Conservation (phyloP, 495 filamentous ascomycete species). For the Sabuloglossum arenarium region DNA sequence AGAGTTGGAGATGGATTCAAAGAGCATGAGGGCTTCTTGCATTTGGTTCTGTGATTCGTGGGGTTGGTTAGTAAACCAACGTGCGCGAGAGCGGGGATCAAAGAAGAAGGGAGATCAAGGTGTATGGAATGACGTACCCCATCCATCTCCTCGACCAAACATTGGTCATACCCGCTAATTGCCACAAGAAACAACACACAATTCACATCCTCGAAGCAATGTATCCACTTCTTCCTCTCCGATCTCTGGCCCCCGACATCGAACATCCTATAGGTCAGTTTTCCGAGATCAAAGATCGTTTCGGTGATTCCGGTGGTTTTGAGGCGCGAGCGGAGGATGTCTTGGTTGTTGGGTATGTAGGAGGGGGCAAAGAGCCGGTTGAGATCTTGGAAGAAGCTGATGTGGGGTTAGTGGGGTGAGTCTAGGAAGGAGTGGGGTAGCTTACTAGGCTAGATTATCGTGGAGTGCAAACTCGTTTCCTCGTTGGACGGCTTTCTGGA, state of each 20-base stretch:
- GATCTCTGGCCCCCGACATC: slow-evolving; percentile 95
- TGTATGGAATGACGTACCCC: slow-evolving; percentile 38
- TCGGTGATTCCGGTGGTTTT: slow-evolving; percentile 95
- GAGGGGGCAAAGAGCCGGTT: slow-evolving; percentile 68
- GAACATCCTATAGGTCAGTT: slow-evolving; percentile 96
- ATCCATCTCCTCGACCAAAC: slow-evolving; percentile 90
- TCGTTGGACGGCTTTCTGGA: slow-evolving; percentile 66
- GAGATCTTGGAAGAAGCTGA: slow-evolving; percentile 79
- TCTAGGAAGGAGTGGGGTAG: slow-evolving; percentile 6
- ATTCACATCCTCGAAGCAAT: slow-evolving; percentile 96
- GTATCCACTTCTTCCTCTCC: slow-evolving; percentile 98
- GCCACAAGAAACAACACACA: slow-evolving; percentile 87
- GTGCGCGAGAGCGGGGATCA: neutral
- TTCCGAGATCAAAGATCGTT: slow-evolving; percentile 83
- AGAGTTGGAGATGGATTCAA: slow-evolving; percentile 91
- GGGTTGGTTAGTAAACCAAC: neutral
- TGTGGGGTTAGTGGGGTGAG: neutral
- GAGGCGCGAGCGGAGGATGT: slow-evolving; percentile 79
- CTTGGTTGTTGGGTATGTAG: slow-evolving; percentile 87
- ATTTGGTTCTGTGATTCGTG: slow-evolving; percentile 71
- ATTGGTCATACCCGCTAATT: slow-evolving; percentile 92
- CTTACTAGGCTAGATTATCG: slow-evolving; percentile 88
- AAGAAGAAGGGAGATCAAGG: neutral
- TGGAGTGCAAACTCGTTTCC: slow-evolving; percentile 94
- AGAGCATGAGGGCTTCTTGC: slow-evolving; percentile 98